A percentile compares a stretch with the other conserved stretches of the same genome.
These are phyloP conservation scores for Eruca vesicaria DNA, from an alignment of 441 rosid species.

Conservation along the genomic window DNA sequence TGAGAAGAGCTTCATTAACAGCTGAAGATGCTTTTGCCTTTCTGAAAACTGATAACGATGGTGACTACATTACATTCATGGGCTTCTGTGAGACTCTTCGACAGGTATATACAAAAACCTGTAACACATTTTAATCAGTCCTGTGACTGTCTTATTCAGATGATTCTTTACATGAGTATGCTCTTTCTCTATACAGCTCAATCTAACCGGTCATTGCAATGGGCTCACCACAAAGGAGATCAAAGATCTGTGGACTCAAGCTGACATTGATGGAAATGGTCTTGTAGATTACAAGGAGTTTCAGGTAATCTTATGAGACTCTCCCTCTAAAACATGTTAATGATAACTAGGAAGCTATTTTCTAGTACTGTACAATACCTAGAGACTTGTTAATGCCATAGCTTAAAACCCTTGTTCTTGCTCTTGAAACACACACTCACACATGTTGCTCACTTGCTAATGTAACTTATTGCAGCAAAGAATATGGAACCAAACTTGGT, in stretches of 20 bases:
- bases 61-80: conserved; percentile 57
- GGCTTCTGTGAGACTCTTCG: conserved; percentile 82
- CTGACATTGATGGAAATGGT: conserved; percentile 75
- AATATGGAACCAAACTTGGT: conserved; percentile 69
- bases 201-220: conserved; percentile 61
- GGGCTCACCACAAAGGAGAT: conserved; percentile 80
- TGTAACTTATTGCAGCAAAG: conserved; percentile 54
- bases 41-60: conserved; percentile 53
- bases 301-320: conserved; percentile 49
- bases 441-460: not conserved
- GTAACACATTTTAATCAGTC: not conserved
- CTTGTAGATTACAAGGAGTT: conserved; percentile 76
- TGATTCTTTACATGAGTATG: conserved; percentile 6
- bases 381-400: not conserved
- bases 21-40: conserved; percentile 77
- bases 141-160: not conserved
- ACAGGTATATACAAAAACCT: conserved; percentile 46
- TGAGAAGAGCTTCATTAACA: conserved; percentile 64
- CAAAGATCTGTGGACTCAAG: conserved; percentile 80
- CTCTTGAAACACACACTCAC: not conserved
- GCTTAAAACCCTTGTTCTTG: not conserved
- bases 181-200: conserved; percentile 48
- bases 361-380: too few relatives aligned
- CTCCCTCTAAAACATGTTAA: conserved; percentile 2
- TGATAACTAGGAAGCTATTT: too few relatives aligned